Conservation (phyloP, 768 basidiomycete genomes). For the Suillus lakei region DNA sequence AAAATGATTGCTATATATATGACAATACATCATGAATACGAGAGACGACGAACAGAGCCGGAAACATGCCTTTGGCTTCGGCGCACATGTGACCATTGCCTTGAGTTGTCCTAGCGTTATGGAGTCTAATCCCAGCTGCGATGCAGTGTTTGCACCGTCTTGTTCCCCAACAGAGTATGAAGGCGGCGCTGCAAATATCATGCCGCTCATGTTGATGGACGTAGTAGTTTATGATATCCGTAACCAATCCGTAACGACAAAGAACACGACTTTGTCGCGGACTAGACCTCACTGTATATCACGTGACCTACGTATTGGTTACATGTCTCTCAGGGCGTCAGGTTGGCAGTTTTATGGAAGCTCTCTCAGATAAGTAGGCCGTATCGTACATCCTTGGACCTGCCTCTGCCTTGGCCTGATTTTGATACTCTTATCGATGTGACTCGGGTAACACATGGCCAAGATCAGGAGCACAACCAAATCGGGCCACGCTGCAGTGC, state of each 20-base stretch:
- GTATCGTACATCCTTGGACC: background rate
- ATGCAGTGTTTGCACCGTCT: conserved; percentile 32
- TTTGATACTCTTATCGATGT: conserved; percentile 8
- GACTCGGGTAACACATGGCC: background rate
- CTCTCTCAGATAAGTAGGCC: background rate
- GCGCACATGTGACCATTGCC: conserved; percentile 67
- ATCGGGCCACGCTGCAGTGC: background rate
- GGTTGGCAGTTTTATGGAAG: background rate
- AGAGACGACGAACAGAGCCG: conserved; percentile 10
- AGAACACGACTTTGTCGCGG: background rate
- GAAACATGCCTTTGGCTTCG: conserved; percentile 72
- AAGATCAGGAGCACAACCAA: background rate
- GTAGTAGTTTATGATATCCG: background rate
- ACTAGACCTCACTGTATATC: background rate
- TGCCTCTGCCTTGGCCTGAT: background rate
- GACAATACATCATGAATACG: conserved; percentile 21
- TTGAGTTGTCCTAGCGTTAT: conserved; percentile 84
- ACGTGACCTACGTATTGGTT: background rate
- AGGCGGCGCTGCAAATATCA: conserved; percentile 40
- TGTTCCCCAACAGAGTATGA: conserved; percentile 34
- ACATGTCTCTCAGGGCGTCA: too few species aligned
- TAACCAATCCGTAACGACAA: background rate
- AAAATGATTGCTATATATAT: conserved; percentile 72
- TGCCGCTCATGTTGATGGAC: conserved; percentile 23
- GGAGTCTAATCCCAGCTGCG: conserved; percentile 62